Evolutionary conservation across 2,329 filamentous ascomycete genomes (phyloP).

Genomic region (Pyrenochaeta sp.): DNA sequence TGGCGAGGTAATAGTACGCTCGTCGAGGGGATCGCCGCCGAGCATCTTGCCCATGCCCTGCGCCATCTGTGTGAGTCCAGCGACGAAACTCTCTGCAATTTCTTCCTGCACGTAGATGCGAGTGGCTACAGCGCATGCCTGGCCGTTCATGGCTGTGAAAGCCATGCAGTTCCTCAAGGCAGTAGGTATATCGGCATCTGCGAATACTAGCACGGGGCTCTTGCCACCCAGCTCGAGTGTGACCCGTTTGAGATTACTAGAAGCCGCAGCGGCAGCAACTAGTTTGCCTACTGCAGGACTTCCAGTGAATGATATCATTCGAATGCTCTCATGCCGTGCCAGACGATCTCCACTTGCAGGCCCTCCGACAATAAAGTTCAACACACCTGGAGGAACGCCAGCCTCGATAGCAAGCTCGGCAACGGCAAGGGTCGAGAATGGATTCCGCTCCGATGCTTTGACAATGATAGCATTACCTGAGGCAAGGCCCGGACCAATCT

Average conservation of each 20-base stretch:
- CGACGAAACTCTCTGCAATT: background rate
- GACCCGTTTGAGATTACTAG: constrained; percentile 51
- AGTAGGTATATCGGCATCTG: constrained; percentile 55
- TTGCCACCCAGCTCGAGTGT: constrained; percentile 56
- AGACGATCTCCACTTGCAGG: constrained; percentile 39
- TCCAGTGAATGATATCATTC: constrained; percentile 46
- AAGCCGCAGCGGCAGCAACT: constrained; percentile 43
- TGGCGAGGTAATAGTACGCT: too few species aligned
- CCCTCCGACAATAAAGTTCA: constrained; percentile 41
- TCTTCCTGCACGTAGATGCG: background rate
- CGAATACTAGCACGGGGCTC: constrained; percentile 52
- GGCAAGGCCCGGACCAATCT: constrained; percentile 31
- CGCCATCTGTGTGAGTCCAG: background rate
- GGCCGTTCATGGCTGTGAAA: background rate
- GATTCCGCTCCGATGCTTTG: constrained; percentile 32
- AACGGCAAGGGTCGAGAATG: constrained; percentile 25
- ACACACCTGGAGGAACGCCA: constrained; percentile 44
- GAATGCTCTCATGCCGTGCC: constrained; percentile 33
- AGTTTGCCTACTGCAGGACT: constrained; percentile 48
- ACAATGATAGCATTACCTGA: constrained; percentile 32
- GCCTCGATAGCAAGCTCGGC: constrained; percentile 23
- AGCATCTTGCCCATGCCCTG: too few species aligned
- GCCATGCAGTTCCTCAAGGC: constrained; percentile 26
- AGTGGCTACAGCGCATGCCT: background rate
- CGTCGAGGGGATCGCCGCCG: too few species aligned